Percentiles rank a stretch among this genome's conserved stretches.
Evolutionary conservation across 2,329 filamentous ascomycete species (phyloP).

Genomic region (Phialemoniopsis sp.): DNA sequence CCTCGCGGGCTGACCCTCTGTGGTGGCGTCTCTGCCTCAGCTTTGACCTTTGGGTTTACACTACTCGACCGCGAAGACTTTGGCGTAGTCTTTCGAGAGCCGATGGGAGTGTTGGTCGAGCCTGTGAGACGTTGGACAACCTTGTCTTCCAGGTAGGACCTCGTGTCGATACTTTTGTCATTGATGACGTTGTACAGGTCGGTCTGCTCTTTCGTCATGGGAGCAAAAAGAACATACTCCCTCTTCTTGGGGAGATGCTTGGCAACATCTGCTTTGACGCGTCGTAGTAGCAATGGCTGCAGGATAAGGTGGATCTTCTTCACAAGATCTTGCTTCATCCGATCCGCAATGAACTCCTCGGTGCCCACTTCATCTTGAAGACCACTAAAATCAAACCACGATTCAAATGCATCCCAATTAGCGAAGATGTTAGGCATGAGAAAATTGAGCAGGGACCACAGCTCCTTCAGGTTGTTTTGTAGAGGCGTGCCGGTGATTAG

Average conservation of each 20-base stretch:
- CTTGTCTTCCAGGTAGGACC: slow-evolving; percentile 80
- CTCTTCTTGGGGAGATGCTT: slow-evolving; percentile 90
- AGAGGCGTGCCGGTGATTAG: slow-evolving; percentile 93
- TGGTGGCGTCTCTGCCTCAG: slow-evolving; percentile 9
- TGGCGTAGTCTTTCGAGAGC: slow-evolving; percentile 24
- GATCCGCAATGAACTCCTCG: slow-evolving; percentile 74
- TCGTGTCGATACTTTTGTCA: slow-evolving; percentile 54
- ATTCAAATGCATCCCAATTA: slow-evolving; percentile 87
- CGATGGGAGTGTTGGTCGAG: slow-evolving; percentile 38
- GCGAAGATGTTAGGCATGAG: slow-evolving; percentile 89
- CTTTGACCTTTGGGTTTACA: slow-evolving; percentile 9
- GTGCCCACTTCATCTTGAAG: slow-evolving; percentile 79
- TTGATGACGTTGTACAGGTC: slow-evolving; percentile 73
- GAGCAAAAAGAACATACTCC: slow-evolving; percentile 93
- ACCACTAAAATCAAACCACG: slow-evolving; percentile 96
- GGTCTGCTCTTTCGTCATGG: slow-evolving; percentile 84
- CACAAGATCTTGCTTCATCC: slow-evolving; percentile 71
- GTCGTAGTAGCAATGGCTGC: slow-evolving; percentile 82
- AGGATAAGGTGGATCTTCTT: slow-evolving; percentile 92
- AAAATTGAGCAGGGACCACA: slow-evolving; percentile 95
- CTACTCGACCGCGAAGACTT: slow-evolving; percentile 35
- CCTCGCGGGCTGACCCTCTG: slow-evolving; percentile 27
- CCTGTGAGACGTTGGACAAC: slow-evolving; percentile 60
- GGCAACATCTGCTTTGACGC: slow-evolving; percentile 92
- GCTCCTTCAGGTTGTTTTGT: slow-evolving; percentile 90